Conservation (phyloP, 192 early-diverging fungal genomes). For the Rhizoclosmatium globosum region DNA sequence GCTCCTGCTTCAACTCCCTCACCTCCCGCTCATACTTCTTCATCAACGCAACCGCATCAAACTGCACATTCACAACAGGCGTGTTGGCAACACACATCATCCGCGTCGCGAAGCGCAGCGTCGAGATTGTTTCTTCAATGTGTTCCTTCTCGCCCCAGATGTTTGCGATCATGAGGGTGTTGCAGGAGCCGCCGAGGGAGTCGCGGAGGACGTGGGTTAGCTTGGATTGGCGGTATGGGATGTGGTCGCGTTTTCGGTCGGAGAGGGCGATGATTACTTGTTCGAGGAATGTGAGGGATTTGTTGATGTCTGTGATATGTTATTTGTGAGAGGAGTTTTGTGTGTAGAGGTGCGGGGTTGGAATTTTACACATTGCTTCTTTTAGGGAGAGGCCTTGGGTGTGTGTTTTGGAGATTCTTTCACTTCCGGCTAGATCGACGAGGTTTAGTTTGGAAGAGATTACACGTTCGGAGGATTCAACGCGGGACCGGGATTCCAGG, state of each 20-base stretch:
- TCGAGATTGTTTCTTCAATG: constrained; percentile 73
- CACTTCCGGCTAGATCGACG: constrained; percentile 68
- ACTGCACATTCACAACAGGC: constrained; percentile 68
- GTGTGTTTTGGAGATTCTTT: constrained; percentile 68
- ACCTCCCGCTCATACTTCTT: constrained; percentile 72
- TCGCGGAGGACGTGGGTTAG: constrained; percentile 69
- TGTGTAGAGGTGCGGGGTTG: neutral
- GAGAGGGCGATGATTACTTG: constrained; percentile 71
- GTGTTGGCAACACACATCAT: constrained; percentile 72
- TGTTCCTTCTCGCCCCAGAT: constrained; percentile 61
- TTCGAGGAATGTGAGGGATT: constrained; percentile 69
- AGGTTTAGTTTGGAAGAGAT: constrained; percentile 66
- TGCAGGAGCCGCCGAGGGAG: constrained; percentile 70
- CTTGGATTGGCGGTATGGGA: constrained; percentile 72
- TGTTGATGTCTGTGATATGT: constrained; percentile 60
- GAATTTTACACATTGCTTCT: constrained; percentile 68
- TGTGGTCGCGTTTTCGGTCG: constrained; percentile 70
- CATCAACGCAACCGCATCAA: constrained; percentile 67
- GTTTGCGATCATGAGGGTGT: constrained; percentile 69
- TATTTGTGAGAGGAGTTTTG: neutral
- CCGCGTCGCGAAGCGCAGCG: constrained; percentile 68
- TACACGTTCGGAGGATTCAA: constrained; percentile 66
- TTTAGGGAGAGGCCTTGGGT: constrained; percentile 63
- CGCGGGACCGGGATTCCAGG: constrained; percentile 62
- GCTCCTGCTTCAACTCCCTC: constrained; percentile 68